A percentile compares a stretch with the other conserved stretches of the same genome.
These are phyloP conservation scores for Pyrenophora graminea DNA, from an alignment of 2,329 filamentous ascomycete genomes.

Conservation along the genomic window DNA sequence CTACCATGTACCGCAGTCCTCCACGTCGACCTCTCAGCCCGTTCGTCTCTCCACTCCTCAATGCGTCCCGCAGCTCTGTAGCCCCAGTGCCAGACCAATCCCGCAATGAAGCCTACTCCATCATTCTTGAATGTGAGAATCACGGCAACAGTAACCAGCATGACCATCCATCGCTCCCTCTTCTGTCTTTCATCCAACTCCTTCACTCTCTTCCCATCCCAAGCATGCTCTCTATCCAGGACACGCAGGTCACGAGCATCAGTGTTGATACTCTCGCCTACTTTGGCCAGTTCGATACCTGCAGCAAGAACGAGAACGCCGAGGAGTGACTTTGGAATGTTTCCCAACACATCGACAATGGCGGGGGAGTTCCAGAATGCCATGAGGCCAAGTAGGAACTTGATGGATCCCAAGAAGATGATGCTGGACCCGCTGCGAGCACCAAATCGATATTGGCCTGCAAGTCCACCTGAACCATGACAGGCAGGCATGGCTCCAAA, in stretches of 20 bases:
- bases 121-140: conserved; percentile 89
- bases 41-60: conserved; percentile 29
- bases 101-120: conserved; percentile 81
- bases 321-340: conserved; percentile 76
- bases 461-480: conserved; percentile 87
- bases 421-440: conserved; percentile 85
- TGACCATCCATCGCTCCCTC: conserved; percentile 79
- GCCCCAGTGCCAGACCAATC: conserved; percentile 76
- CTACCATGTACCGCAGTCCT: conserved; percentile 23
- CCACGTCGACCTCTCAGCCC: conserved; percentile 29
- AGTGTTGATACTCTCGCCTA: conserved; percentile 82
- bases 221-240: conserved; percentile 32
- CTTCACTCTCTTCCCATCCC: conserved; percentile 53
- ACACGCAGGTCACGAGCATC: conserved; percentile 63
- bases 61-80: conserved; percentile 50
- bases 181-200: conserved; percentile 69
- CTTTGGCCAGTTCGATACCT: conserved; percentile 83
- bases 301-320: conserved; percentile 90
- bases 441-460: conserved; percentile 89
- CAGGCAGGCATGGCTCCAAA: conserved; percentile 96
- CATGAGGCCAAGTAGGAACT: conserved; percentile 72
- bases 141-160: conserved; percentile 83
- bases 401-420: conserved; percentile 75
- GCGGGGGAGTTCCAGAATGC: conserved; percentile 67
- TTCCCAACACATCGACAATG: conserved; percentile 69